Conservation (phyloP, 441 rosid genomes). For the Omphalea diandra region DNA sequence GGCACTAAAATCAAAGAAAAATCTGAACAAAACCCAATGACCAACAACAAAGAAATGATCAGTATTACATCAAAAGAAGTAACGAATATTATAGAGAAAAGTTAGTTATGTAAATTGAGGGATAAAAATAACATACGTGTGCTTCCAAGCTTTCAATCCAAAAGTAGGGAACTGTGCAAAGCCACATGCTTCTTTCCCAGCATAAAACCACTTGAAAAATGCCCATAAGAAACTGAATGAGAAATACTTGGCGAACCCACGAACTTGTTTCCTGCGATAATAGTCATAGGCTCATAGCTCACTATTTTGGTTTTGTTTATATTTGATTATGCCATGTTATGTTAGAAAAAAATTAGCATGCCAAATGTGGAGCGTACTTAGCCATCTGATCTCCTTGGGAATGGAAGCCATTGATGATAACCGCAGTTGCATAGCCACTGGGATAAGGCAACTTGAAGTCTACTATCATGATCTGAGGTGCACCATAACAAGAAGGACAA, state of each 20-base stretch:
- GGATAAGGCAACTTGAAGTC: slow-evolving; percentile 84
- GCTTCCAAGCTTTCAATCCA: slow-evolving; percentile 73
- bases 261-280: slow-evolving; percentile 80
- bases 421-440: slow-evolving; percentile 93
- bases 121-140: slow-evolving; percentile 59
- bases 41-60: not conserved
- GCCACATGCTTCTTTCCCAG: slow-evolving; percentile 68
- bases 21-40: slow-evolving; percentile 56
- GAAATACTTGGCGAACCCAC: slow-evolving; percentile 69
- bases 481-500: slow-evolving; percentile 10
- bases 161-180: slow-evolving; percentile 84
- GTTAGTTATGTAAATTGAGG: too few species aligned
- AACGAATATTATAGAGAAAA: not conserved
- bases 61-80: not conserved
- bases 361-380: slow-evolving; percentile 42
- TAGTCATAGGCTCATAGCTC: too few species aligned
- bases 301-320: too few species aligned
- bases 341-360: not conserved
- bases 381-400: slow-evolving; percentile 75
- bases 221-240: slow-evolving; percentile 92
- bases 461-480: slow-evolving; percentile 71
- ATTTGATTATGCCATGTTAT: too few species aligned
- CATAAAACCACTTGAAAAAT: slow-evolving; percentile 88
- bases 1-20: slow-evolving; percentile 81
- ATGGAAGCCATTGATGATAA: slow-evolving; percentile 97